Percentiles rank a stretch among this genome's conserved stretches.
Evolutionary conservation across 2,329 filamentous ascomycete genomes (phyloP).

Genomic region (Fusarium ambrosium): DNA sequence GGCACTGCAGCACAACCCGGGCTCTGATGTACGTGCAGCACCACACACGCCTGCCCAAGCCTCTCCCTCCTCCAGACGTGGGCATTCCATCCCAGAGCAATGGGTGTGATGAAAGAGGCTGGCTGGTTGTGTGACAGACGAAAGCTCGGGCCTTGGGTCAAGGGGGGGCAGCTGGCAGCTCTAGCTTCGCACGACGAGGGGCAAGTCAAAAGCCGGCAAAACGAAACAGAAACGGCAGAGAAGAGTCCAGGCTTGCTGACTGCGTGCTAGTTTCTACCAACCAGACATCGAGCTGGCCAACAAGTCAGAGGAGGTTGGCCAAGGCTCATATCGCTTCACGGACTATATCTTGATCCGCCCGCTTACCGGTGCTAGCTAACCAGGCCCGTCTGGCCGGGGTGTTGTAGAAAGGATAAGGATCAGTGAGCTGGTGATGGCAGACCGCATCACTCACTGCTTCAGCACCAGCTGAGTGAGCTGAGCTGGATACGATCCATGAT

Average conservation of each 20-base stretch:
- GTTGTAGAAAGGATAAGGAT: not conserved
- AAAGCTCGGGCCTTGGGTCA: not conserved
- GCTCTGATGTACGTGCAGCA: not conserved
- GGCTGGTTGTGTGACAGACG: conserved; percentile 6
- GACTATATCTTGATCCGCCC: not conserved
- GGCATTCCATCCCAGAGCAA: conserved; percentile 16
- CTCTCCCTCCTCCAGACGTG: conserved; percentile 5
- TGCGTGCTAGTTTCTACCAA: conserved; percentile 23
- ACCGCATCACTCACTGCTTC: not conserved
- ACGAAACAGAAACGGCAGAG: conserved; percentile 24
- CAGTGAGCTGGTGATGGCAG: not conserved
- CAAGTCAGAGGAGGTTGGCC: not conserved
- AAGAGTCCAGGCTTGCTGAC: conserved; percentile 27
- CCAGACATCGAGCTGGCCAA: not conserved
- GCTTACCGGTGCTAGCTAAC: not conserved
- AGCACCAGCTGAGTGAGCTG: not conserved
- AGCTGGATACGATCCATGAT: not conserved
- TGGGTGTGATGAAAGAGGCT: conserved; percentile 31
- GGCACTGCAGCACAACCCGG: conserved; percentile 5
- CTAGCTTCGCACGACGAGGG: conserved; percentile 17
- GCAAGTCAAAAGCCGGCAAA: conserved; percentile 8
- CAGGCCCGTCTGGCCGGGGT: not conserved
- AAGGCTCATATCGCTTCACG: not conserved
- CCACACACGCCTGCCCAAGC: conserved; percentile 5
- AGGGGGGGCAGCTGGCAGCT: not conserved